A percentile compares a stretch with the other conserved stretches of the same genome.
These are phyloP conservation scores for Paecilomyces formosus DNA, from an alignment of 2,329 filamentous ascomycete species.

Conservation along the genomic window DNA sequence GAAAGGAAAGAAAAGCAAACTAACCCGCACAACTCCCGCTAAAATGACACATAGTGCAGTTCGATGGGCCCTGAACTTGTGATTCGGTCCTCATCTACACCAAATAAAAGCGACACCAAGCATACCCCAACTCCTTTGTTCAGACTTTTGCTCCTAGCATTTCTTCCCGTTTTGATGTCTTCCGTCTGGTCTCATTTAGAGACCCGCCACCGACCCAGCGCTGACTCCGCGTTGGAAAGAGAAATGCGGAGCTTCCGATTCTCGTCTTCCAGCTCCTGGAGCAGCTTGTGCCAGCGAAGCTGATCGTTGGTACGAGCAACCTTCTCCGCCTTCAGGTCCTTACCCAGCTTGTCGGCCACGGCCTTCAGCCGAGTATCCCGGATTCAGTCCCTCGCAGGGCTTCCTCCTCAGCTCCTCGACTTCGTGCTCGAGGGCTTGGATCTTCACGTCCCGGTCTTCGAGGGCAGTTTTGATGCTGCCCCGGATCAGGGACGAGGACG, in stretches of 20 bases:
- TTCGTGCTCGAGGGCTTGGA: slow-evolving; percentile 3
- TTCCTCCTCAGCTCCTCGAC: slow-evolving; percentile 4
- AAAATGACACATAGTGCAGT: neutral
- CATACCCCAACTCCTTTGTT: neutral
- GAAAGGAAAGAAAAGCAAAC: neutral
- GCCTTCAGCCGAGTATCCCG: neutral
- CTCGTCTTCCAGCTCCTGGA: slow-evolving; percentile 9
- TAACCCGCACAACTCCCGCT: too few relatives aligned
- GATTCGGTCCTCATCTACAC: neutral
- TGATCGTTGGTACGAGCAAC: slow-evolving; percentile 9
- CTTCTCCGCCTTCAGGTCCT: slow-evolving; percentile 7
- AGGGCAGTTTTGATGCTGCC: neutral
- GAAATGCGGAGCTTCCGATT: slow-evolving; percentile 11
- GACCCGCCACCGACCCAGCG: neutral
- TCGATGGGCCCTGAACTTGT: neutral
- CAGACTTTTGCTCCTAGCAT: neutral
- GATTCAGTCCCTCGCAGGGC: neutral
- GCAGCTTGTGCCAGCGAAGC: slow-evolving; percentile 7
- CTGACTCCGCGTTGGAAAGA: slow-evolving; percentile 7
- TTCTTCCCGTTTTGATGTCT: neutral
- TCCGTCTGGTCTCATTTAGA: neutral
- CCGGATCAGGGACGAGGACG: slow-evolving; percentile 3
- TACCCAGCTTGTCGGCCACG: slow-evolving; percentile 2
- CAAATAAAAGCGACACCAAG: neutral
- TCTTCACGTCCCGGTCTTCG: neutral